These are phyloP conservation scores for Russula emetica DNA, from an alignment of 768 basidiomycete species.

Conservation along the genomic window DNA sequence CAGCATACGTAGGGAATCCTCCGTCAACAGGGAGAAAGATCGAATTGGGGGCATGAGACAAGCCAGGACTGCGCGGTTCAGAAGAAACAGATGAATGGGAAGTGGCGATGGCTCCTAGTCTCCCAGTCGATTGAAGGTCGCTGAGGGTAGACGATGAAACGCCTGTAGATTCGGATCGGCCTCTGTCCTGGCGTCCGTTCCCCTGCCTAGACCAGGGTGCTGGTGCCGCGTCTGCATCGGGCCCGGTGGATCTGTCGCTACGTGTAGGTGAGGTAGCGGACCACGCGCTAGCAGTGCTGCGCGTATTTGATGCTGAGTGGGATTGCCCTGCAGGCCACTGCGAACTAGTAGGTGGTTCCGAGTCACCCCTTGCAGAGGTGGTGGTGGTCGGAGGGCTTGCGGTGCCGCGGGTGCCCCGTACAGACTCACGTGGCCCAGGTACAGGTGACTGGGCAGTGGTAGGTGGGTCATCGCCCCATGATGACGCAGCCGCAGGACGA, in stretches of 20 bases:
- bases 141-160: background rate
- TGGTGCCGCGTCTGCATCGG: background rate
- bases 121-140: background rate
- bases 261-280: background rate
- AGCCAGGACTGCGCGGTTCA: background rate
- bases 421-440: background rate
- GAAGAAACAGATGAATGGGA: background rate
- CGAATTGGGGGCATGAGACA: background rate
- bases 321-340: background rate
- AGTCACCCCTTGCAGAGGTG: background rate
- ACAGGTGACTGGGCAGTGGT: background rate
- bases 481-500: background rate
- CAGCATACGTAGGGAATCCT: background rate
- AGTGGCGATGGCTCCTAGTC: background rate
- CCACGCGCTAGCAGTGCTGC: background rate
- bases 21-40: background rate
- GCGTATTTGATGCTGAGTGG: background rate
- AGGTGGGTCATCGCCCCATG: background rate
- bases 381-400: background rate
- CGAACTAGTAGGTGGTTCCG: background rate
- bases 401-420: background rate
- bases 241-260: background rate
- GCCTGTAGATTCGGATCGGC: too few species aligned
- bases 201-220: background rate
- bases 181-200: background rate